Conservation (phyloP, 2,329 filamentous ascomycete species). For the Fusarium ramigenum region DNA sequence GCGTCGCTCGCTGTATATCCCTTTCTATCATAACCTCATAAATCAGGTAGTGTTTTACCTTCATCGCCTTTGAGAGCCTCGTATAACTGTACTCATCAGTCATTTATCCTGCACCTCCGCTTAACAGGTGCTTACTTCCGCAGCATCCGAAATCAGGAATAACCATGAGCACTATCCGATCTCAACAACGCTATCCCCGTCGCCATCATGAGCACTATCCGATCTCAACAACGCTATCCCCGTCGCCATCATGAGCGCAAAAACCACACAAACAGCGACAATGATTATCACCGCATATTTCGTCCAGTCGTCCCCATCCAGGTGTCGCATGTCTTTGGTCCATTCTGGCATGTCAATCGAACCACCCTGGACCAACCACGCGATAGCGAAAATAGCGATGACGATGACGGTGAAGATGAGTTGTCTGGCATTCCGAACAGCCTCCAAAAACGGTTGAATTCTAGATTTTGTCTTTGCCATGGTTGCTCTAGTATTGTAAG, state of each 20-base stretch:
- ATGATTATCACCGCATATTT: constrained; percentile 1
- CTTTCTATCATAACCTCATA: background rate
- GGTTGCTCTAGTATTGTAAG: background rate
- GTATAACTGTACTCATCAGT: rapidly evolving
- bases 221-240: background rate
- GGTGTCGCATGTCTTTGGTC: constrained; percentile 16
- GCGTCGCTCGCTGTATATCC: background rate
- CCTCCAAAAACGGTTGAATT: background rate
- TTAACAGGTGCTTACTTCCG: background rate
- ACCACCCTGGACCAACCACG: constrained; percentile 12
- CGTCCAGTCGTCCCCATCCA: background rate
- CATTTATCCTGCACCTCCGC: rapidly evolving
- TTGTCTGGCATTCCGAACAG: background rate
- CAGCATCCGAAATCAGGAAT: background rate
- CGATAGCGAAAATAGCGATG: constrained; percentile 2
- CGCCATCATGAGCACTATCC: background rate
- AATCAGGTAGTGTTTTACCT: background rate
- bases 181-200: background rate
- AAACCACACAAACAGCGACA: background rate
- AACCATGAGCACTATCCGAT: background rate
- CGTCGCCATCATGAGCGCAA: background rate
- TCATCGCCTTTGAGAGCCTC: rapidly evolving
- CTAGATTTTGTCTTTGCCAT: background rate
- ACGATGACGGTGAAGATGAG: constrained; percentile 2
- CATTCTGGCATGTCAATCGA: constrained; percentile 23